Base-by-base conservation (phyloP, 805 yeast genomes). In the Kuraishia hungarica region DNA sequence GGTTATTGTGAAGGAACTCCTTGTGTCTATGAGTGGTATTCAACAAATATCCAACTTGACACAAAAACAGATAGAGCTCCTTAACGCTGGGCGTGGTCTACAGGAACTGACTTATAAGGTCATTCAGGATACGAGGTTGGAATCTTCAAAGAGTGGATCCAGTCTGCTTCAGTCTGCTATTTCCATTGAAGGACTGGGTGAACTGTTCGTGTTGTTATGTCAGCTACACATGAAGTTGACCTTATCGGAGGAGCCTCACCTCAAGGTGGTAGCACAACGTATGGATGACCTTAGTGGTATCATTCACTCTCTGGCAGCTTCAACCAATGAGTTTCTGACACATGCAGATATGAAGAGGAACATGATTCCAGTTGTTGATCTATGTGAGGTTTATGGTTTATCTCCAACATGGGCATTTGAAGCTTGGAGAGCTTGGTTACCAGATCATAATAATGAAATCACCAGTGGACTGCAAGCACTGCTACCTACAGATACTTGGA, bases 21-120 rank as follows among this genome's bases (percentile, higher is more conserved):
- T 91, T 13, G 69, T 76, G 17, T 74, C 82, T 11, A 89, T 89
- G 85, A 89, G 92, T 35, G 97, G 97, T 13, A 80, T 92, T 48
- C 85, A 83, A 59, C 77, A 84, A 48, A 78, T 81, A 35, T 76
- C 84, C 13, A 88, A 91, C 61, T 73, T 91, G 39, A 84, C 90
- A 0, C 67, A 78, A 3, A 74, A 74, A 22, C 96, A 88, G 64
- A 77, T 90, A 26, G 74, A 81, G 51, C 75, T 83, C 71, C 69
- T 90, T 46, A 86, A 85, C 58, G 80, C 88, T 39, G 91, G 87
- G 1, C 68, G 75, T 0, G 71, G 81, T n/a, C 67, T 91, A 55
- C 81, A 79, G 55, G 71, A 72, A 50, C 61, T 78, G 1, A 87
- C 84, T 0, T 81, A 83, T 59, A 67, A 71, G 51, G 78, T 84